Percentiles rank a stretch among this genome's conserved stretches.
Conservation (phyloP, 2,329 filamentous ascomycete genomes). For the Colletotrichum tanaceti region DNA sequence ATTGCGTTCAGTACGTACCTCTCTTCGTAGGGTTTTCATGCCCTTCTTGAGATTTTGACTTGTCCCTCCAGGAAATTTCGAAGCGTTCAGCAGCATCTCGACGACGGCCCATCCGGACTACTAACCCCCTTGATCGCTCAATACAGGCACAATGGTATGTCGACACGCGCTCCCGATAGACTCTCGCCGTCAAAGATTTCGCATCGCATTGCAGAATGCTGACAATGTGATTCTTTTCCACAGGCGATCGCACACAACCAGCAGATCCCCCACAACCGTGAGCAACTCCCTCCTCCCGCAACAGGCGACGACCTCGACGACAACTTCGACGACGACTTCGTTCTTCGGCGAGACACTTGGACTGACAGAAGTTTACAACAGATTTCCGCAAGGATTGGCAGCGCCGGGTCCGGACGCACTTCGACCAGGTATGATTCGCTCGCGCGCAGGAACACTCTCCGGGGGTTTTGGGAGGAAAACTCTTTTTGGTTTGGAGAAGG, state of each 20-base stretch:
- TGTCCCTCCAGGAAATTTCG: constrained; percentile 48
- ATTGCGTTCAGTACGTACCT: constrained; percentile 36
- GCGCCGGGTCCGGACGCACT: constrained; percentile 98
- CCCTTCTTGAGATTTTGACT: constrained; percentile 56
- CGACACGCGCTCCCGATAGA: constrained; percentile 8
- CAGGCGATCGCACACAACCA: constrained; percentile 99
- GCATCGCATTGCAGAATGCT: constrained; percentile 20
- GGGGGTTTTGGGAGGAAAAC: constrained; percentile 41
- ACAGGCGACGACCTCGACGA: constrained; percentile 44
- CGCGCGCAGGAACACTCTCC: neutral
- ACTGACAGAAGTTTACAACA: constrained; percentile 59
- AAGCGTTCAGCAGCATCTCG: constrained; percentile 38
- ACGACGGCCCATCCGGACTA: constrained; percentile 39
- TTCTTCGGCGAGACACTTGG: constrained; percentile 38
- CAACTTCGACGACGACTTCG: constrained; percentile 42
- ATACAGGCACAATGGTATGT: constrained; percentile 65
- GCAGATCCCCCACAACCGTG: constrained; percentile 96
- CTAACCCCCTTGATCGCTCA: constrained; percentile 58
- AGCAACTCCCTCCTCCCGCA: constrained; percentile 53
- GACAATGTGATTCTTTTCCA: constrained; percentile 33
- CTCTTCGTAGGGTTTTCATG: constrained; percentile 56
- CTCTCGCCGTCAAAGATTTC: constrained; percentile 18
- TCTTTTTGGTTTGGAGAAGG: constrained; percentile 40
- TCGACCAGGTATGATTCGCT: constrained; percentile 87
- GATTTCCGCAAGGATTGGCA: constrained; percentile 99